Conservation (phyloP, 2,329 filamentous ascomycete species). For the Zymoseptoria pseudotritici region DNA sequence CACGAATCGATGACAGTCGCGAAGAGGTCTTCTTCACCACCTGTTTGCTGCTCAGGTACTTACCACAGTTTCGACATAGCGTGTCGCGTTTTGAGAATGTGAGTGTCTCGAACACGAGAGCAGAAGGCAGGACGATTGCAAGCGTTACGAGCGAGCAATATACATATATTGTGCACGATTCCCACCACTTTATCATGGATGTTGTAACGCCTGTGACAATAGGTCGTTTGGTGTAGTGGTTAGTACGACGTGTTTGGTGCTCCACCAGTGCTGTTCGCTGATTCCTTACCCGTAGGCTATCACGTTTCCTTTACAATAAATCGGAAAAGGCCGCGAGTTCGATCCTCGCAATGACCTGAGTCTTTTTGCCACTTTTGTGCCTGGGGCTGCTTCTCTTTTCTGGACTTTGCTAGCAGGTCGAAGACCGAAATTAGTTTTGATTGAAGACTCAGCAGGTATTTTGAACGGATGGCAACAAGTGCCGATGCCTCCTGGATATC, state of each 20-base stretch:
- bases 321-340: constrained; percentile 5
- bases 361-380: no score
- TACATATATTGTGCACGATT: background rate
- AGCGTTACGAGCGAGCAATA: background rate
- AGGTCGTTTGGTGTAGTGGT: constrained; percentile 2
- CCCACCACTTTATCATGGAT: background rate
- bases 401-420: no score
- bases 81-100: no score
- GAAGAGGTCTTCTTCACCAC: background rate
- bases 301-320: constrained; percentile 3
- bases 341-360: background rate
- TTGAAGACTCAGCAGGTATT: no score
- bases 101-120: no score
- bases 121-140: background rate
- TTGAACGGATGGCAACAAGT: no score
- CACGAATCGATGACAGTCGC: background rate
- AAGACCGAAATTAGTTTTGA: no score
- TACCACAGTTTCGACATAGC: background rate
- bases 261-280: no score
- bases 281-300: no score
- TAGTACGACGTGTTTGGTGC: background rate
- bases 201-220: no score
- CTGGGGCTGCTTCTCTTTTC: no score
- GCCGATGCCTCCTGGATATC: no score
- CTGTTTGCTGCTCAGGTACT: background rate